Base-by-base conservation (phyloP, 495 filamentous ascomycete species). In the Cladorrhinum samala region DNA sequence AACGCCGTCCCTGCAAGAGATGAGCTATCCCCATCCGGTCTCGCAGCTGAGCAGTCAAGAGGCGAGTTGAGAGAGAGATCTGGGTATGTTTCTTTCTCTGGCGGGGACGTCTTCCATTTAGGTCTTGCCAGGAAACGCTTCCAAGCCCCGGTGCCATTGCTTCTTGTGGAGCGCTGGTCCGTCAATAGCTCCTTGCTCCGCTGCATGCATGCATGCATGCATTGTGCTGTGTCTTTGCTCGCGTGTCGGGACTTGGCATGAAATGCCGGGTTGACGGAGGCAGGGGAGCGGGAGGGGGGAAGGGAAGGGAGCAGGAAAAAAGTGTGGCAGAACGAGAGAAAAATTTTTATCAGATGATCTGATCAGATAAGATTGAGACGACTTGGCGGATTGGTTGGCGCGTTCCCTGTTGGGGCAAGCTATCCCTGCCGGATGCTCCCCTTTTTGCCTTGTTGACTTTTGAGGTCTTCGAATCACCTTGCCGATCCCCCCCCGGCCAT, bases 271-370 rank as follows among this genome's bases (percentile, higher is more conserved):
- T 14, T 37, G 6, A 7, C 30, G 7, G 30, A 6, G 30, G 30
- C 30, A 14, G 30, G 7, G n/a, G n/a, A 14, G 39, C 13, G 11
- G 39, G 17, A n/a, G 39, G 8, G 39, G 39, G 11, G 13, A 17
- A 9, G 30, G 7, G n/a, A 18, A 14, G 39, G 8, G 11, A 14
- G 17, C 4, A 14, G 8, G 39, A 14, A 5, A 5, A 17, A 9
- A 14, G 30, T 14, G n/a, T 4, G 5, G 39, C 13, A 5, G 39
- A 17, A n/a, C 6, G 8, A 14, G 39, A 5, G 13, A 17, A 9
- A 41, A 41, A 41, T 46, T 54, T 43, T 51, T 58, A 50, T 58
- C 51, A 39, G 57, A 55, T 55, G 39, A 60, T 60, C 57, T 57
- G 46, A 61, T 61, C 58, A 23, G 58, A 61, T 57, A 54, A 61